Conservation (phyloP, 1,284 basidiomycete species). For the Schizophyllum commune region DNA sequence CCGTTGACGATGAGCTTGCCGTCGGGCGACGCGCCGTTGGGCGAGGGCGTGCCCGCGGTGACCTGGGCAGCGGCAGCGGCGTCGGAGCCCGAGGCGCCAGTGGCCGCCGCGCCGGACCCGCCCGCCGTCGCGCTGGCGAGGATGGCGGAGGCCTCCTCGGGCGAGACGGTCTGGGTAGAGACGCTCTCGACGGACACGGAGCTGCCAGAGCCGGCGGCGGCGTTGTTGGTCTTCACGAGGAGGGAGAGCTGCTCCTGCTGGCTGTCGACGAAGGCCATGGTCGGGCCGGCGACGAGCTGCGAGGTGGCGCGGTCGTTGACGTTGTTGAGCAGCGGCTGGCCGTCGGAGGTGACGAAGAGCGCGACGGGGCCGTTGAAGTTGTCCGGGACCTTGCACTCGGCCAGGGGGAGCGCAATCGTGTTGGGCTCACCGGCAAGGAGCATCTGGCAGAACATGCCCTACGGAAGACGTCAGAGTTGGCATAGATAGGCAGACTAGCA, state of each 20-base stretch:
- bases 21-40: constrained; percentile 23
- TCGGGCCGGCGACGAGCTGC: constrained; percentile 65
- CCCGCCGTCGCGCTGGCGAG: constrained; percentile 24
- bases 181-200: constrained; percentile 17
- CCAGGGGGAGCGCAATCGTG: constrained; percentile 52
- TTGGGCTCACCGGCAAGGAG: constrained; percentile 53
- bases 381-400: constrained; percentile 52
- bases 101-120: constrained; percentile 13
- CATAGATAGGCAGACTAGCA: not conserved
- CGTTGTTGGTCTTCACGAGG: constrained; percentile 25
- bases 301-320: constrained; percentile 51
- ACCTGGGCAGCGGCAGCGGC: constrained; percentile 4
- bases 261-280: constrained; percentile 59
- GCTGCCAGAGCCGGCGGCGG: constrained; percentile 4
- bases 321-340: constrained; percentile 57
- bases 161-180: constrained; percentile 35
- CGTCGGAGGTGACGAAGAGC: constrained; percentile 60
- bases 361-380: constrained; percentile 67
- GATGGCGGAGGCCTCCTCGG: constrained; percentile 38
- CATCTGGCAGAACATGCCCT: constrained; percentile 72
- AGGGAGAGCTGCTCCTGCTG: constrained; percentile 41
- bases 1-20: constrained; percentile 33
- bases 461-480: constrained; percentile 5
- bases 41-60: constrained; percentile 1
- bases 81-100: constrained; percentile 13